A percentile compares a stretch with the other conserved stretches of the same genome.
Evolutionary conservation across 257 asterid species (phyloP).

Genomic region (Fraxinus pennsylvanica): DNA sequence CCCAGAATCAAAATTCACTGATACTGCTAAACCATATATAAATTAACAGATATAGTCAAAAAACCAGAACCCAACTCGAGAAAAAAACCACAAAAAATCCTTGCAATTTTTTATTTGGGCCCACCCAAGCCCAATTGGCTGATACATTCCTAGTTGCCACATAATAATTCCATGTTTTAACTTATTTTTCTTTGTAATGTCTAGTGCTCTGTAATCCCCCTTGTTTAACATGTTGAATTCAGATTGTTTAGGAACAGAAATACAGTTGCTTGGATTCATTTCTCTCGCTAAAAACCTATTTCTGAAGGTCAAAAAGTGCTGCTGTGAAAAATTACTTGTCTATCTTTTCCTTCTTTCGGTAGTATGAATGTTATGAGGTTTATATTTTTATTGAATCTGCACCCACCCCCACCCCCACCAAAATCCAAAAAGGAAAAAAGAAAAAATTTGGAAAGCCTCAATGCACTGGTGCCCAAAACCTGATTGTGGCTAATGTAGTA

Average conservation of each 20-base stretch:
- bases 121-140: background rate
- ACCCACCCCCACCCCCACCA: background rate
- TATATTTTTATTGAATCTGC: background rate
- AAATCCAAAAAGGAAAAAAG: background rate
- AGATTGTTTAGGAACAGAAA: background rate
- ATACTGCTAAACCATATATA: background rate
- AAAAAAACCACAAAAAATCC: conserved; percentile 12
- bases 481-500: background rate
- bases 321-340: background rate
- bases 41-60: background rate
- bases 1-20: conserved; percentile 13
- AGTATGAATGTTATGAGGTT: background rate
- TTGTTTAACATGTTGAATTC: background rate
- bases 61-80: conserved; percentile 25
- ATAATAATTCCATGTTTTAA: background rate
- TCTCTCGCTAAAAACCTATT: background rate
- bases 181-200: background rate
- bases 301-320: background rate
- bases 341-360: background rate
- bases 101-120: background rate
- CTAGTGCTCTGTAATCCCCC: background rate
- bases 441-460: background rate
- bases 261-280: background rate
- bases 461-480: background rate
- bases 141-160: background rate